Percentiles rank a stretch among this genome's conserved stretches.
Conservation (phyloP, 192 early-diverging fungal species). For the Diversispora epigaea region DNA sequence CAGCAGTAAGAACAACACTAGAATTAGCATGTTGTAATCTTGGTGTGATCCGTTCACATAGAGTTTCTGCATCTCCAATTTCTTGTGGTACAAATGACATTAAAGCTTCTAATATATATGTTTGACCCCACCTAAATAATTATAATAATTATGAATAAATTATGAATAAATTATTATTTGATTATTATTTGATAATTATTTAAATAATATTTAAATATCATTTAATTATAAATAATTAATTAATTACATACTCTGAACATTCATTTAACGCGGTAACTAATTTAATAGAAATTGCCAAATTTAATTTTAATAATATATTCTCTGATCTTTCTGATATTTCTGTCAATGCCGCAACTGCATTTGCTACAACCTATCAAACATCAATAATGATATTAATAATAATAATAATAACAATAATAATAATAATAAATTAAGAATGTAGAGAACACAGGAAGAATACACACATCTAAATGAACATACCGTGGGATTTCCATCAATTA, state of each 20-base stretch:
- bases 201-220: background rate
- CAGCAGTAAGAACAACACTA: slow-evolving; percentile 79
- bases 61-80: slow-evolving; percentile 81
- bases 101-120: slow-evolving; percentile 89
- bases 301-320: slow-evolving; percentile 80
- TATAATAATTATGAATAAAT: background rate
- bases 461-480: slow-evolving; percentile 42
- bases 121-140: slow-evolving; percentile 83
- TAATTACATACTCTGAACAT: slow-evolving; percentile 77
- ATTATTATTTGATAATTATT: background rate
- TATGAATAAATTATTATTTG: too few species aligned
- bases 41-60: slow-evolving; percentile 87
- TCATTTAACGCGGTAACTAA: slow-evolving; percentile 91
- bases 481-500: slow-evolving; percentile 88
- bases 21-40: slow-evolving; percentile 95
- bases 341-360: slow-evolving; percentile 88
- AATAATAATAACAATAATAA: background rate
- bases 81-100: slow-evolving; percentile 91
- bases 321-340: slow-evolving; percentile 92
- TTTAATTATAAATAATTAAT: background rate
- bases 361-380: slow-evolving; percentile 81
- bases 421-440: background rate
- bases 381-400: background rate
- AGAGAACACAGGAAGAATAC: background rate
- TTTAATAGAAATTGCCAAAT: slow-evolving; percentile 86